Percentiles rank a stretch among this genome's conserved stretches.
Conservation (phyloP, 202 grass and related monocot genomes). For the Setaria italica region DNA sequence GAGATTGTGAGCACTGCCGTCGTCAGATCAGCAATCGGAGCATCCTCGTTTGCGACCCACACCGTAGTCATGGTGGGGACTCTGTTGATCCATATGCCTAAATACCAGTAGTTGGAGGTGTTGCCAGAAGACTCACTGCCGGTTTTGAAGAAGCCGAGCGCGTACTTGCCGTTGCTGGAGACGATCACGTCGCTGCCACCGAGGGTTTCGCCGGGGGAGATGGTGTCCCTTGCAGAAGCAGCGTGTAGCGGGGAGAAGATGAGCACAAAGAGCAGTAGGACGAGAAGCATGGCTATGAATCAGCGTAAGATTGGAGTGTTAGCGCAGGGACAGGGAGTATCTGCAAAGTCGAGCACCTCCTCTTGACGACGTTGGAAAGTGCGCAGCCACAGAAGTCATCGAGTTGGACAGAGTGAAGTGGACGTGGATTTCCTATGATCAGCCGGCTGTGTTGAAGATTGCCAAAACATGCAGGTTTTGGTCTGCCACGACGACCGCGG, state of each 20-base stretch:
- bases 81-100: conserved; percentile 58
- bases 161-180: conserved; percentile 48
- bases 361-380: background rate
- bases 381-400: background rate
- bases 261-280: background rate
- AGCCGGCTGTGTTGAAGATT: background rate
- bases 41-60: conserved; percentile 59
- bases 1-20: conserved; percentile 25
- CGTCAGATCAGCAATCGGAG: conserved; percentile 10
- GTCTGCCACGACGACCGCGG: background rate
- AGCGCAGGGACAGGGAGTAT: background rate
- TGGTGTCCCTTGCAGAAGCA: background rate
- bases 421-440: background rate
- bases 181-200: conserved; percentile 26
- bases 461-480: background rate
- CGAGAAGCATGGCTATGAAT: background rate
- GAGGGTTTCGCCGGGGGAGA: conserved; percentile 36
- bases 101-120: conserved; percentile 16
- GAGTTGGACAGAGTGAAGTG: background rate
- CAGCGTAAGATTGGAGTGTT: background rate
- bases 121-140: background rate
- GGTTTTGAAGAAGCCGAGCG: conserved; percentile 56
- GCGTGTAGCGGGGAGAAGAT: background rate
- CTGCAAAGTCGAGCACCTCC: background rate
- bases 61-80: conserved; percentile 28